phyloP scores from a whole-genome alignment of 352 stramenopile genomes.

The Globisporangium radiosum region DNA sequence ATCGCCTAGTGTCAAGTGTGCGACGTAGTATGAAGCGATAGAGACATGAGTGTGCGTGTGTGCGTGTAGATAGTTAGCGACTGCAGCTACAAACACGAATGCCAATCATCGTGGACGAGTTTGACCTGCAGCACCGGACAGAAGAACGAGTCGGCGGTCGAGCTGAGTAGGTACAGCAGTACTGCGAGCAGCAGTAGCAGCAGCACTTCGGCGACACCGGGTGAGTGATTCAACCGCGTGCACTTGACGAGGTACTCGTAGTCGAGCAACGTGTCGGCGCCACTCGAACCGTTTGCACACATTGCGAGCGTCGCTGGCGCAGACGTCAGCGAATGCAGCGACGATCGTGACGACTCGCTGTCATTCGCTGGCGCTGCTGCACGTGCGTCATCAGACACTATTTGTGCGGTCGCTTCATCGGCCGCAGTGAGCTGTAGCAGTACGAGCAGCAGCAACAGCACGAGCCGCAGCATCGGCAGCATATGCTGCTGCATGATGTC shows the following conservation, averaged over 20 bases:
- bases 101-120: too few relatives aligned
- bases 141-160: slow-evolving; percentile 80
- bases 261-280: slow-evolving; percentile 45
- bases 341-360: too few relatives aligned
- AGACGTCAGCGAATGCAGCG: too few relatives aligned
- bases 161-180: slow-evolving; percentile 74
- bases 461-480: too few relatives aligned
- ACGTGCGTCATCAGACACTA: too few relatives aligned
- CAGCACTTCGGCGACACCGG: slow-evolving; percentile 23
- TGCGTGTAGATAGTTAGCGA: background rate
- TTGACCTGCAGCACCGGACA: slow-evolving; percentile 56
- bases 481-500: too few relatives aligned
- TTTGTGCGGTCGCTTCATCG: too few relatives aligned
- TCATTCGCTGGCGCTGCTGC: too few relatives aligned
- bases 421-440: too few relatives aligned
- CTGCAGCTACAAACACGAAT: background rate
- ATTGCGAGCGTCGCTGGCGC: background rate
- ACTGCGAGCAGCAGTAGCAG: slow-evolving; percentile 48
- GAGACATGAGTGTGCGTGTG: too few relatives aligned
- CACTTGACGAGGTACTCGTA: slow-evolving; percentile 65
- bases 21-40: too few relatives aligned
- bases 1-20: slow-evolving; percentile 14
- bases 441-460: too few relatives aligned
- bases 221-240: slow-evolving; percentile 34
- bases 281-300: slow-evolving; percentile 9